A percentile compares a stretch with the other conserved stretches of the same genome.
Evolutionary conservation across 331 rosid genomes (phyloP).

Genomic region (Prunus yedoensis): DNA sequence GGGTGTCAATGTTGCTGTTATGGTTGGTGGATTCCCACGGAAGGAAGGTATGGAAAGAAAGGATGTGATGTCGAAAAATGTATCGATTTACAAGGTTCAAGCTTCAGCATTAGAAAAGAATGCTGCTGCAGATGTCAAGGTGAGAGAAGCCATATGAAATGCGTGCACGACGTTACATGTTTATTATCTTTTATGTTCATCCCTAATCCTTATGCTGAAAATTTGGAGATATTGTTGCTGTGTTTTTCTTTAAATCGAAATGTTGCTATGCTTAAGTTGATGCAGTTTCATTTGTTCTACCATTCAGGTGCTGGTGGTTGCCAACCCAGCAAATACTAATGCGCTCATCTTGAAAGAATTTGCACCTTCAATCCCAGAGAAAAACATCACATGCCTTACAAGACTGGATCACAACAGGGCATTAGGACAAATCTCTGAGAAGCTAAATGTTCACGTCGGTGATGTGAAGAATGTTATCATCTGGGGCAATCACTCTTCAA

Average conservation of each 20-base stretch:
- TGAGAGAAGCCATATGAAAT: slow-evolving; percentile 20
- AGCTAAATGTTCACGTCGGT: slow-evolving; percentile 56
- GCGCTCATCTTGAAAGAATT: slow-evolving; percentile 82
- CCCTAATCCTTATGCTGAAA: neutral
- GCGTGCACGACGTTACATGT: neutral
- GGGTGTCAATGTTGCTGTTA: slow-evolving; percentile 64
- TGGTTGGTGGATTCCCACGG: slow-evolving; percentile 69
- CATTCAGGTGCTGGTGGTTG: slow-evolving; percentile 81
- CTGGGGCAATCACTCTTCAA: slow-evolving; percentile 97
- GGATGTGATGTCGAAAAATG: slow-evolving; percentile 74
- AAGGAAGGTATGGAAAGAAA: slow-evolving; percentile 88
- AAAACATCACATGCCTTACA: slow-evolving; percentile 83
- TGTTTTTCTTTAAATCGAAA: neutral
- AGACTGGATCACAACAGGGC: slow-evolving; percentile 92
- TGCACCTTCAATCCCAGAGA: slow-evolving; percentile 78
- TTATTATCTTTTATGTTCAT: neutral
- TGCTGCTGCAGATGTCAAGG: slow-evolving; percentile 75
- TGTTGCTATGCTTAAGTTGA: slow-evolving; percentile 9
- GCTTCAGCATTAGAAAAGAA: slow-evolving; percentile 71
- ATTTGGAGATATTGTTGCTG: neutral
- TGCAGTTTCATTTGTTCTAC: slow-evolving; percentile 11
- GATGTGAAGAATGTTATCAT: slow-evolving; percentile 83
- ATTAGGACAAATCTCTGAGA: slow-evolving; percentile 80
- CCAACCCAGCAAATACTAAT: slow-evolving; percentile 95
- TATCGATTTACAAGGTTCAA: slow-evolving; percentile 69